A percentile compares a stretch with the other conserved stretches of the same genome.
Conservation (phyloP, 257 asterid genomes). For the Orobanche coerulescens region DNA sequence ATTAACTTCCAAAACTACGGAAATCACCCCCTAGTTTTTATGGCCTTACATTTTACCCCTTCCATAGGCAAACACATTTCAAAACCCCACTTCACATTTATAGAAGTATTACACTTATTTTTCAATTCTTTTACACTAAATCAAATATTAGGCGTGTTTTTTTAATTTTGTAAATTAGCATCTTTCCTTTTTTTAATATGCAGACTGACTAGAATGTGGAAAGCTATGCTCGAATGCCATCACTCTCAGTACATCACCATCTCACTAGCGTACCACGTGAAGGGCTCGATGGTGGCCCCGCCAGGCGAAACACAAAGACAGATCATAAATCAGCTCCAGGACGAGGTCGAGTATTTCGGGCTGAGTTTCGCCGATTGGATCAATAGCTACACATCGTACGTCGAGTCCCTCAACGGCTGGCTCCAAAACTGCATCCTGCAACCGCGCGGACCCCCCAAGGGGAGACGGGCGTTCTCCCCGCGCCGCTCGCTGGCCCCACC, state of each 20-base stretch:
- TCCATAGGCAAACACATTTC: too few relatives aligned
- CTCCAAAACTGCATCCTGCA: conserved; percentile 86
- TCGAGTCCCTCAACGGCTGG: conserved; percentile 86
- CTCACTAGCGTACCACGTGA: conserved; percentile 84
- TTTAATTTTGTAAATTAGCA: neutral
- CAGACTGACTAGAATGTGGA: conserved; percentile 93
- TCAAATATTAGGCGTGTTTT: too few relatives aligned
- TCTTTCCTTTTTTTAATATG: neutral
- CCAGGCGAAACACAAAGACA: conserved; percentile 65
- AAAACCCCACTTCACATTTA: too few relatives aligned
- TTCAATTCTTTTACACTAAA: too few relatives aligned
- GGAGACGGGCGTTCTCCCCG: conserved; percentile 77
- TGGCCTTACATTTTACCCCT: too few relatives aligned
- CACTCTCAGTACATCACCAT: conserved; percentile 92
- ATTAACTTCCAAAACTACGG: too few relatives aligned
- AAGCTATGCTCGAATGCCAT: conserved; percentile 96
- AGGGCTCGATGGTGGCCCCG: conserved; percentile 34
- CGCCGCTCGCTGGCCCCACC: conserved; percentile 80
- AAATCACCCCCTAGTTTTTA: too few relatives aligned
- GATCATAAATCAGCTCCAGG: conserved; percentile 66
- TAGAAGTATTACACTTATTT: too few relatives aligned
- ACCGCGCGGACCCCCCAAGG: conserved; percentile 63
- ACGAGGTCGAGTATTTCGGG: conserved; percentile 90
- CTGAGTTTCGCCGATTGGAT: conserved; percentile 90
- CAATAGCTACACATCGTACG: conserved; percentile 75